Percentiles rank a stretch among this genome's conserved stretches.
These are phyloP conservation scores for Diospyros lotus DNA, from an alignment of 148 eudicot genomes.

Conservation along the genomic window DNA sequence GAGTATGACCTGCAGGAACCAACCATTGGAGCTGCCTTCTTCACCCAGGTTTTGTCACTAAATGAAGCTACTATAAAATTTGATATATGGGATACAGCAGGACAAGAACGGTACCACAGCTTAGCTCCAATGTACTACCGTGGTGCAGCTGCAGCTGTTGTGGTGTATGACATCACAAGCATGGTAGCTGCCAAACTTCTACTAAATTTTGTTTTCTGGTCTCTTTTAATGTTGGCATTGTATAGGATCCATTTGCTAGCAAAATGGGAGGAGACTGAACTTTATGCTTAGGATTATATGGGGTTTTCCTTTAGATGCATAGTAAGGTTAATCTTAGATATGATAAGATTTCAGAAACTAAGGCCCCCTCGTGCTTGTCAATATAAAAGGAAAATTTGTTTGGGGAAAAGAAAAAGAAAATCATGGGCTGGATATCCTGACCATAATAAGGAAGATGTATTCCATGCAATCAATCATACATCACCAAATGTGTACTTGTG, in stretches of 20 bases:
- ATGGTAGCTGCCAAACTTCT: conserved; percentile 25
- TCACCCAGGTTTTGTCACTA: conserved; percentile 57
- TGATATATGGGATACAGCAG: conserved; percentile 87
- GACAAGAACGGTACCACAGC: conserved; percentile 78
- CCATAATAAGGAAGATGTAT: neutral
- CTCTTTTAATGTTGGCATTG: neutral
- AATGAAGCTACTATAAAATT: conserved; percentile 56
- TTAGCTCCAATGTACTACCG: conserved; percentile 88
- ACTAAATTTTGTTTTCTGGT: neutral
- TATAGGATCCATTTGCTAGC: neutral
- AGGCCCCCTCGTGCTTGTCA: neutral
- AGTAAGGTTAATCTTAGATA: neutral
- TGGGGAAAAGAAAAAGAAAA: no score
- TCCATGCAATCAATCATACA: neutral
- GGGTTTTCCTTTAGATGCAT: neutral
- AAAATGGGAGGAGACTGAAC: no score
- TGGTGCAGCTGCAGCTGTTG: conserved; percentile 71
- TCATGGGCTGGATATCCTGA: no score
- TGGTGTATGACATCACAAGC: conserved; percentile 72
- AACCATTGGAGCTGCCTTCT: conserved; percentile 84
- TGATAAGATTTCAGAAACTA: neutral
- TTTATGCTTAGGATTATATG: neutral
- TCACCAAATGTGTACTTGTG: neutral
- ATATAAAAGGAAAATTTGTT: neutral
- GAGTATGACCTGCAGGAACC: conserved; percentile 44